Evolutionary conservation across 768 basidiomycete species (phyloP), one percentile per base, ranked within the genome.

Genomic region (Leccinum uliginosum): DNA sequence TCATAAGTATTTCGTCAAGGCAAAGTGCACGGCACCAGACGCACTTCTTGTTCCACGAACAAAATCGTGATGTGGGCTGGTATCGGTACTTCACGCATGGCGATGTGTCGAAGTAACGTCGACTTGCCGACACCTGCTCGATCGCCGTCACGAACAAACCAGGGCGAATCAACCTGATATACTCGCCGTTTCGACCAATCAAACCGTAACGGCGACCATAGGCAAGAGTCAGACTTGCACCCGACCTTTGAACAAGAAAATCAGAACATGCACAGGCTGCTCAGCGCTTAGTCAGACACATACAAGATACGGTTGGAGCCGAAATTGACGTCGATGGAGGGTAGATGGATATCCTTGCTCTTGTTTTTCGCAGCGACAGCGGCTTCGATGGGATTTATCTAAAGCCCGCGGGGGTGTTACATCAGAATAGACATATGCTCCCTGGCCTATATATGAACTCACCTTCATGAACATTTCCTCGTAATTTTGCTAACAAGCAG

Each of bases 381-480:
- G 0, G 89, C 85, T 72, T 95, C 92, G 57, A 99, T 74, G 40
- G 97, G 93, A 73, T 99, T 99, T 75, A 94, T 89, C 89, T 91
- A 48, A 29, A 3, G 32, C 8, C 14, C 11, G 11, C 21, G 8
- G 17, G 8, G 17, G 26, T 8, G 49, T 49, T 38, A 38, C 12
- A 29, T 51, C 50, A 47, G 15, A 12, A 35, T 26, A 12, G 11
- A 35, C 9, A 23, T 30, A 19, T 50, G 32, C 54, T 30, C 44
- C 44, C 27, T 21, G 9, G 10, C 56, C 23, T 11, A 10, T 43
- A 12, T 19, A 12, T 19, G 23, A n/a, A n/a, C 60, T 51, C 52
- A 86, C 93, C 81, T 97, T 93, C 91, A 99, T 91, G 76, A 94
- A 99, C 85, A 99, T 87, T 69, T 99, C 97, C 69, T 98, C 96